Evolutionary conservation across 1,284 basidiomycete genomes (phyloP).

Genomic region (Serendipita sp.): DNA sequence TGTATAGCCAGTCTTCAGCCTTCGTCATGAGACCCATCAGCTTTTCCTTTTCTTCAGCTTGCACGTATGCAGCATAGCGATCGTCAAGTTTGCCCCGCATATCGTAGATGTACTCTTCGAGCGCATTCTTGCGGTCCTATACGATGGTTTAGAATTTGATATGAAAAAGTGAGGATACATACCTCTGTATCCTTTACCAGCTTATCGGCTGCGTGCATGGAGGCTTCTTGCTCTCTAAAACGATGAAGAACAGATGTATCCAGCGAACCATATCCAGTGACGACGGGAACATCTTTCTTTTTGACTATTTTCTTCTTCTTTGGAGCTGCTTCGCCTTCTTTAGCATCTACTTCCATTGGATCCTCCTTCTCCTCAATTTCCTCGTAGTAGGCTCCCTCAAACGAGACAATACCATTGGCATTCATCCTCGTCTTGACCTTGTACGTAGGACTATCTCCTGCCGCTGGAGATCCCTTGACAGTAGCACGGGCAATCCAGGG

Average conservation of each 20-base stretch:
- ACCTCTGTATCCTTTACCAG: conserved; percentile 91
- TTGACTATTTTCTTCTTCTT: conserved; percentile 72
- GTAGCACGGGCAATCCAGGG: conserved; percentile 71
- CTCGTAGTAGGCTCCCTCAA: conserved; percentile 75
- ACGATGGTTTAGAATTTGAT: conserved; percentile 2
- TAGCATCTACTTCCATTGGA: conserved; percentile 45
- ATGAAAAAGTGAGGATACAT: conserved; percentile 17
- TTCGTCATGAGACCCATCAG: conserved; percentile 55
- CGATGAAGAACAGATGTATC: conserved; percentile 49
- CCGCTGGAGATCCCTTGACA: conserved; percentile 52
- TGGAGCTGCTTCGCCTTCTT: conserved; percentile 36
- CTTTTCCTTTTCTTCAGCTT: conserved; percentile 59
- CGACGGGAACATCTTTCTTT: conserved; percentile 69
- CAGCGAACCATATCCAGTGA: conserved; percentile 47
- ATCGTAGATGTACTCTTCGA: conserved; percentile 96
- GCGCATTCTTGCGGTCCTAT: conserved; percentile 88
- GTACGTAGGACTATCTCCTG: conserved; percentile 62
- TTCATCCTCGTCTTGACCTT: conserved; percentile 84
- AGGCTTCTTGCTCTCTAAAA: conserved; percentile 63
- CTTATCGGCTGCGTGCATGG: conserved; percentile 83
- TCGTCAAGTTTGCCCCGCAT: conserved; percentile 83
- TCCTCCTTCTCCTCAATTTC: conserved; percentile 64
- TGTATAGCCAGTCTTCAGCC: conserved; percentile 91
- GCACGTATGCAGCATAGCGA: conserved; percentile 61
- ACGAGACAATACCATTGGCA: conserved; percentile 70